Base-by-base conservation (phyloP, 208 protist species). In the Strigomonas culicis region DNA sequence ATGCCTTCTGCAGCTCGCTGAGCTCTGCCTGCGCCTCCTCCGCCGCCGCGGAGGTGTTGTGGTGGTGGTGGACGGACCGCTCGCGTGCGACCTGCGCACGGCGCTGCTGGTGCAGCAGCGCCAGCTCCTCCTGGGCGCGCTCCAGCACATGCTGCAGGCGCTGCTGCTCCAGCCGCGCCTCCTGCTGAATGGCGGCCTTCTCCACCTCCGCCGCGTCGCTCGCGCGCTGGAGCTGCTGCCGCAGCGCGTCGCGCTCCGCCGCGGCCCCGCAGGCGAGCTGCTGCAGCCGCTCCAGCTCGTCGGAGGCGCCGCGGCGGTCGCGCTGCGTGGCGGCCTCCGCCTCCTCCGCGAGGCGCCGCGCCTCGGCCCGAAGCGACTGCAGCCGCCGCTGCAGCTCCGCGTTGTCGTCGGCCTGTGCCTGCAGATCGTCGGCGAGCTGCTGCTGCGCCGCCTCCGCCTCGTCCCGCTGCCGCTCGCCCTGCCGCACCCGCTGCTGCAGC, bases 291-390 rank as follows among this genome's bases (percentile, higher is more conserved):
- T 90, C 83, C 1, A 94, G 55, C 61, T 88, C 79, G 0, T 68
- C 74, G 1, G 89, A 68, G 34, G 91, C 62, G 34, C 88, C 80
- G 55, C 86, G 74, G 2, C 84, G 77, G 21, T 82, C 88, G 31
- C 65, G n/a, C 10, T 36, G 19, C 31, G 7, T 34, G 19, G 27
- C 24, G 19, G 36, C 43, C 15, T 62, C 53, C 10, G 58, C 22
- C 34, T 30, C 64, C 13, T 58, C 39, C 1, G 4, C 21, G 24
- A 63, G 4, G 21, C 55, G 64, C 22, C 43, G 44, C 30, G 53
- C 59, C 41, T 69, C 64, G 4, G 30, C 55, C 10, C 41, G 31
- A 19, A 53, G 6, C 17, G 22, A 34, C 43, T 52, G 34, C 3
- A 69, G 44, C 13, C 56, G 19, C 56, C 30, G 25, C 28, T 69